Conservation (phyloP, 2,329 filamentous ascomycete species). For the Verticillium dahliae region DNA sequence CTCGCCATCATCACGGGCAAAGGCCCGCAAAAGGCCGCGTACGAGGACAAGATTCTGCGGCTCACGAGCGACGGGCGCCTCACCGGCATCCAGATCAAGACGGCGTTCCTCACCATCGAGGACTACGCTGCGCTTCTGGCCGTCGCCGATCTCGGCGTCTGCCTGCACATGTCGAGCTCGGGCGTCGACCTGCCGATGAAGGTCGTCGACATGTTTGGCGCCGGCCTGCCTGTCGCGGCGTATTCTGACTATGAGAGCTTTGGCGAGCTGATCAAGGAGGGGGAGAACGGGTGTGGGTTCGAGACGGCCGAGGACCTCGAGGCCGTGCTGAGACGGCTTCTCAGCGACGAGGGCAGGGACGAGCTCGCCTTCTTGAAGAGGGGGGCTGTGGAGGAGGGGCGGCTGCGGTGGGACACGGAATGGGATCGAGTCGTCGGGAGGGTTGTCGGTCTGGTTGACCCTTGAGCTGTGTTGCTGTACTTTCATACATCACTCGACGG, state of each 20-base stretch:
- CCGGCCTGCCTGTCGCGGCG: conserved; percentile 82
- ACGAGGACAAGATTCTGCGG: conserved; percentile 57
- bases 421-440: conserved; percentile 80
- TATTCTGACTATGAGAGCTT: conserved; percentile 86
- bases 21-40: conserved; percentile 75
- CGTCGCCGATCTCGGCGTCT: conserved; percentile 82
- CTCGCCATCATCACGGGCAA: conserved; percentile 92
- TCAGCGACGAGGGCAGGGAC: conserved; percentile 40
- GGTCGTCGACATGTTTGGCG: conserved; percentile 97
- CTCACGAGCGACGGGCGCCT: conserved; percentile 59
- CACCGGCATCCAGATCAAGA: conserved; percentile 63
- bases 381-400: conserved; percentile 70
- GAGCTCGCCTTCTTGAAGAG: conserved; percentile 56
- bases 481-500: not conserved
- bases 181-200: conserved; percentile 98
- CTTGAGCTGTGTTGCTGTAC: conserved; percentile 1
- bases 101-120: conserved; percentile 76
- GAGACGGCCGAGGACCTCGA: conserved; percentile 61
- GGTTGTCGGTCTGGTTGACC: conserved; percentile 49
- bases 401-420: conserved; percentile 80
- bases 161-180: conserved; percentile 86
- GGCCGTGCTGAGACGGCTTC: conserved; percentile 55
- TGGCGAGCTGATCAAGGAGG: conserved; percentile 82
- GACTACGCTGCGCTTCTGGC: conserved; percentile 83
- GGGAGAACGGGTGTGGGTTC: conserved; percentile 81